Conservation (phyloP, 176 grass and related monocot species). For the Echinochloa phyllopogon region DNA sequence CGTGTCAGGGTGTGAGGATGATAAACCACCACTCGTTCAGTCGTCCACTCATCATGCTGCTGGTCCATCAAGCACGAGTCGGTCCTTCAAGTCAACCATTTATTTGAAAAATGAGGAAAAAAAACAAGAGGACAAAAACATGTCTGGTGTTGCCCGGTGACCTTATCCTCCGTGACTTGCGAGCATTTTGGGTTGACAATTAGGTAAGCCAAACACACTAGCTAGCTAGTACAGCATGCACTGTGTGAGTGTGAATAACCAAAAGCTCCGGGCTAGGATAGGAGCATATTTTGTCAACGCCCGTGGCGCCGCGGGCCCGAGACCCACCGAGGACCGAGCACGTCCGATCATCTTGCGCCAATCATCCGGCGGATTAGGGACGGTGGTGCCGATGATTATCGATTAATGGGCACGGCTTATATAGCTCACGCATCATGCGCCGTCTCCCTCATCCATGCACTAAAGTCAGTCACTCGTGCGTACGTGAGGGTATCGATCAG, state of each 20-base stretch:
- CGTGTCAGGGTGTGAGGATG: neutral
- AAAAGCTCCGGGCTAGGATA: neutral
- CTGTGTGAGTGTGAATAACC: neutral
- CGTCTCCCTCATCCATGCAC: no score
- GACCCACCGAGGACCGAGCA: neutral
- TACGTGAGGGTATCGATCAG: no score
- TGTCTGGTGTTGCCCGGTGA: neutral
- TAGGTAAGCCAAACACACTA: neutral
- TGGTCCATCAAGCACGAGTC: neutral
- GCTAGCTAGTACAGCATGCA: neutral
- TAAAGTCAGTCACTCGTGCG: no score
- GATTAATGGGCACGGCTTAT: no score
- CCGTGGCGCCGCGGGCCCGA: neutral
- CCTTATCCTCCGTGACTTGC: neutral
- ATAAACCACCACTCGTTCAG: no score
- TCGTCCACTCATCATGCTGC: no score
- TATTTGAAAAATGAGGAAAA: no score
- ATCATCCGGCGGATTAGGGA: neutral
- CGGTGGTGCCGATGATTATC: neutral
- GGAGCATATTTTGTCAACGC: neutral
- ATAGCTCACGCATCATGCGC: no score
- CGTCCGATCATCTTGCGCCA: neutral
- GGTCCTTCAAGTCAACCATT: neutral
- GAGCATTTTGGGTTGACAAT: neutral
- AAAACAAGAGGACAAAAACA: neutral